Evolutionary conservation across 805 yeast genomes (phyloP), one percentile per base, ranked within the genome.

Genomic region (Ogataea minuta): DNA sequence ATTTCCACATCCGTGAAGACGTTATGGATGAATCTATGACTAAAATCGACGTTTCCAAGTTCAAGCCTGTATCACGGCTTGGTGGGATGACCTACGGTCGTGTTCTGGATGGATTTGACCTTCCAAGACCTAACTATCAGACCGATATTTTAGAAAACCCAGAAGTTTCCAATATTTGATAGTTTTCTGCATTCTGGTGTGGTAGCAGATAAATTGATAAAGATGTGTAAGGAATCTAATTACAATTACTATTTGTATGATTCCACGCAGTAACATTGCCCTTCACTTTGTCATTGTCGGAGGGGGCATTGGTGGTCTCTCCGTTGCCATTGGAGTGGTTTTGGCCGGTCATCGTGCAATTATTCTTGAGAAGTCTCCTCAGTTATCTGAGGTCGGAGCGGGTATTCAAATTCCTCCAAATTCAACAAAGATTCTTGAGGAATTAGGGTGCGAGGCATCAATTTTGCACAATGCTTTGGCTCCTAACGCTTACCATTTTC

Each of bases 1-100:
- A 71, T 26, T 74, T 77, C 57, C 84, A 78, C 53, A 71, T 66
- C 4, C 64, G 83, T 32, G 79, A 79, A 48, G 84, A 79, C 50
- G 58, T 74, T 4, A 43, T 72, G 25, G 70, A 75, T 50, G 60
- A 63, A 3, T 70, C 67, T 1, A 39, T 50, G 21, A 66, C 63
- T 36, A 29, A 30, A 4, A 39, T 80, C 12, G 81, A 76, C 52
- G 51, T 69, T 8, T 60, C 49, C 3, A 76, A 74, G 52, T 61
- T 75, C 43, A 70, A 65, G 52, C 82, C 85, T 0, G 70, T 79
- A 2, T 59, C 74, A 2, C 68, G 86, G 41, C 60, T 79, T 19
- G 84, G 77, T 8, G 78, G 77, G 3, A 66, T 66, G 23, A 56
- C 67, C 2, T 79, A 77, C 49, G 66, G 68, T 5, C 64, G 79